Evolutionary conservation across 257 asterid genomes (phyloP).

Genomic region (Ilex asprella): DNA sequence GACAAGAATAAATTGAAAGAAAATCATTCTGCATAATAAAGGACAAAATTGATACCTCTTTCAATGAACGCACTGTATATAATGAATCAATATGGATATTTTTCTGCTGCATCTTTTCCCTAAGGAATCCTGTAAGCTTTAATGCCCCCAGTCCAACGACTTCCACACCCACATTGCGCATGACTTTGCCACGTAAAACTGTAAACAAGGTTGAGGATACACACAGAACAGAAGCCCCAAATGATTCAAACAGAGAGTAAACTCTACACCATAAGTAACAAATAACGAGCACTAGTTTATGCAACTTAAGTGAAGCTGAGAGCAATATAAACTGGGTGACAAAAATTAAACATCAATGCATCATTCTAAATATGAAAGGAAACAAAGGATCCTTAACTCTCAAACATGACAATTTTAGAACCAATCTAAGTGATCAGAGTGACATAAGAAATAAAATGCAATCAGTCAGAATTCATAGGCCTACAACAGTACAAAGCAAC

Average conservation of each 20-base stretch:
- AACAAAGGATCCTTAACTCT: no score
- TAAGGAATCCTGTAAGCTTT: slow-evolving; percentile 86
- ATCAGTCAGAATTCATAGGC: background rate
- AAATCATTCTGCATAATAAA: background rate
- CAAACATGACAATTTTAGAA: no score
- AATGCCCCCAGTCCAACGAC: slow-evolving; percentile 82
- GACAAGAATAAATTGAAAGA: background rate
- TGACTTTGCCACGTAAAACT: slow-evolving; percentile 82
- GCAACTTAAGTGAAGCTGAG: background rate
- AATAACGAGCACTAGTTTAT: background rate
- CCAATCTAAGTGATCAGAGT: background rate
- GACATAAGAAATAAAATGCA: background rate
- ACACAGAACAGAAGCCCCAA: slow-evolving; percentile 2
- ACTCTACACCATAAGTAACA: background rate
- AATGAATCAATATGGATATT: slow-evolving; percentile 66
- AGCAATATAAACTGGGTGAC: no score
- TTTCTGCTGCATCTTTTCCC: slow-evolving; percentile 78
- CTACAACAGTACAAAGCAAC: background rate
- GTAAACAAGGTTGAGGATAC: slow-evolving; percentile 10
- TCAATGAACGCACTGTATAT: slow-evolving; percentile 86
- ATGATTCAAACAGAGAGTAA: background rate
- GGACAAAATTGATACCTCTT: slow-evolving; percentile 50
- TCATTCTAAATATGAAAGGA: no score
- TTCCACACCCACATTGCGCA: slow-evolving; percentile 88
- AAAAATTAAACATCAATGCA: no score